Base-by-base conservation (phyloP, 2,329 filamentous ascomycete species). In the Fusarium euwallaceae region DNA sequence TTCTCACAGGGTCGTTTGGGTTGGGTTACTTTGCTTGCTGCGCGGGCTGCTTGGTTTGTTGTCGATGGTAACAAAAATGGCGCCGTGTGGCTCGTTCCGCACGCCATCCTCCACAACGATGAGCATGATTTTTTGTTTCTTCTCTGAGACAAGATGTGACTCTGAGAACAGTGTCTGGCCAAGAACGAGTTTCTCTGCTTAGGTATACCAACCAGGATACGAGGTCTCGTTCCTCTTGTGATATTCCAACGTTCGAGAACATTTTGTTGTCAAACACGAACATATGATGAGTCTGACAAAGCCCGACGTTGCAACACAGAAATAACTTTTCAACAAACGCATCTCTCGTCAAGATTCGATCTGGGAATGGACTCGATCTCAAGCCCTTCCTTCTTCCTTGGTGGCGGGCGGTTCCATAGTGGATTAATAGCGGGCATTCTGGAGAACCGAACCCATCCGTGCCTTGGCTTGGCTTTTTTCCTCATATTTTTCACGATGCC, bases 21-120 rank as follows among this genome's bases (percentile, higher is more conserved):
- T 74, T 74, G 71, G 65, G 72, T 75, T 74, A 72, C 72, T 75
- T 72, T 74, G 71, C 61, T 74, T 56, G 53, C 27, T 56, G 29
- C 53, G 48, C 29, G 29, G 29, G 29, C 48, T 53, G 48, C 48
- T 53, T 36, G 58, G 56, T 60, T 39, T n/a, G 62, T 32, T 67
- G 39, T 59, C 39, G 55, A 51, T 60, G 64, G 61, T 66, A 66
- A 66, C 72, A 72, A 56, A 70, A 70, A 62, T 60, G 67, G 67
- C 69, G 22, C 51, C 59, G 69, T 67, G 59, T 75, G 72, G 65
- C 62, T 72, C 64, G 60, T 68, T 71, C 59, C 63, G 71, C 64
- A 71, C 71, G 71, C 71, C 71, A 74, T 74, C 71, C 37, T 71
- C 67, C 61, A 65, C 71, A 55, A 39, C 64, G 62, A 71, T 74